A percentile compares a stretch with the other conserved stretches of the same genome.
These are phyloP conservation scores for Suillus clintonianus DNA, from an alignment of 768 basidiomycete species.

Conservation along the genomic window DNA sequence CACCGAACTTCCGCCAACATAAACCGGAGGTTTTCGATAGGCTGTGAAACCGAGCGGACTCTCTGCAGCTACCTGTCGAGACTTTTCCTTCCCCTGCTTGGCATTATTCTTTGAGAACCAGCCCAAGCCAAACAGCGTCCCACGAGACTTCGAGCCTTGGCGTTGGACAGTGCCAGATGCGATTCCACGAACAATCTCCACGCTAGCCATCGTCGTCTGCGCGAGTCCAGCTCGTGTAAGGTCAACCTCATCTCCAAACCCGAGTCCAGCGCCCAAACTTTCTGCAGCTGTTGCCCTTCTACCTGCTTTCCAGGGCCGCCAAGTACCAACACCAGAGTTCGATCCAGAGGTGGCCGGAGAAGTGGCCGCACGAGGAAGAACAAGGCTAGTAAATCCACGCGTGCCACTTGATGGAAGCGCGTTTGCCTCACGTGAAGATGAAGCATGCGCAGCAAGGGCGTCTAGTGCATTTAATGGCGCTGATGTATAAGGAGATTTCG, in stretches of 20 bases:
- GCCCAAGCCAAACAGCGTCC: slow-evolving; percentile 24
- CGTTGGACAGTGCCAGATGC: slow-evolving; percentile 25
- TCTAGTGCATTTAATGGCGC: slow-evolving; percentile 32
- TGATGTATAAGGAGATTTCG: slow-evolving; percentile 32
- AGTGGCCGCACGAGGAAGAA: slow-evolving; percentile 45
- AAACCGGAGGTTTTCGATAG: slow-evolving; percentile 70
- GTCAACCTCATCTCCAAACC: slow-evolving; percentile 58
- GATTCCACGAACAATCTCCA: slow-evolving; percentile 71
- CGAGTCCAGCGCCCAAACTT: slow-evolving; percentile 27
- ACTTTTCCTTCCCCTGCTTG: slow-evolving; percentile 14
- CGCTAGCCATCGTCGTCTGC: slow-evolving; percentile 86
- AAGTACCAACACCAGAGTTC: slow-evolving; percentile 1
- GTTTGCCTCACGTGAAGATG: slow-evolving; percentile 24
- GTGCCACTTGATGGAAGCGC: slow-evolving; percentile 50
- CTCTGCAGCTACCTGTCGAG: slow-evolving; percentile 14
- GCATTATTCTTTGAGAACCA: slow-evolving; percentile 32
- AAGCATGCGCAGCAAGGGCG: slow-evolving; percentile 33
- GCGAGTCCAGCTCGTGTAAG: slow-evolving; percentile 76
- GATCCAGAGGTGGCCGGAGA: slow-evolving; percentile 21
- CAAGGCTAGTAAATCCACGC: slow-evolving; percentile 55
- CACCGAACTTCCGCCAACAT: slow-evolving; percentile 67
- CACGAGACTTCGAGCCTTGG: slow-evolving; percentile 20
- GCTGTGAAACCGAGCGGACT: slow-evolving; percentile 64
- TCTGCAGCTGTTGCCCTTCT: slow-evolving; percentile 23
- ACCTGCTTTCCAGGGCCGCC: slow-evolving; percentile 26